phyloP scores from a whole-genome alignment of 2,329 filamentous ascomycete genomes.

The Lecanicillium sp. region DNA sequence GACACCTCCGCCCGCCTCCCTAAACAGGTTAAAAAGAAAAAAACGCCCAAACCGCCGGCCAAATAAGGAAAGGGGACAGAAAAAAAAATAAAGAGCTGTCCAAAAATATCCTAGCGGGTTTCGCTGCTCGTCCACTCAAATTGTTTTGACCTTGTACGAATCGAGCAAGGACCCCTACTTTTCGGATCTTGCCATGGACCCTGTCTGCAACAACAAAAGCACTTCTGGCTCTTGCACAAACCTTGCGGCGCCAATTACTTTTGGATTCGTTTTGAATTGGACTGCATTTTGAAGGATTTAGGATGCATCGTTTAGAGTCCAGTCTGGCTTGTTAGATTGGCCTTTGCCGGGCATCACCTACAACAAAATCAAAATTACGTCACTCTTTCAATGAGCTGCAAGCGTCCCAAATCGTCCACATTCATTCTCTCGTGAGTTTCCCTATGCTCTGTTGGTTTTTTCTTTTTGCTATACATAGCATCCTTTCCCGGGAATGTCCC shows the following conservation, averaged over 20 bases:
- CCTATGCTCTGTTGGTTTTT: too few relatives aligned
- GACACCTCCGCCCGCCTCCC: conserved; percentile 5
- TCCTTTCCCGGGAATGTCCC: not conserved
- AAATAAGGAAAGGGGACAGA: not conserved
- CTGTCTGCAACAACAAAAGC: too few relatives aligned
- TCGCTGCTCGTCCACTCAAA: conserved; percentile 9
- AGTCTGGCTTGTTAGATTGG: too few relatives aligned
- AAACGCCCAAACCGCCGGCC: conserved; percentile 6
- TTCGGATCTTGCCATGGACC: too few relatives aligned
- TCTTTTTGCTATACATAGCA: not conserved
- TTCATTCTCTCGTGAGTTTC: conserved; percentile 1
- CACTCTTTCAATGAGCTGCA: too few relatives aligned
- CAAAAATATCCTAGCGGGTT: conserved; percentile 8
- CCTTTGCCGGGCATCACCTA: too few relatives aligned
- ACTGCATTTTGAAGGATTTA: too few relatives aligned
- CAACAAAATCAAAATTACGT: too few relatives aligned
- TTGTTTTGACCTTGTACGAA: conserved; percentile 7
- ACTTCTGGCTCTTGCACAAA: too few relatives aligned
- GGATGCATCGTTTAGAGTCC: too few relatives aligned
- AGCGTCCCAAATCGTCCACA: not conserved
- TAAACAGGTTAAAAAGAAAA: conserved; percentile 18
- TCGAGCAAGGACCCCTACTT: conserved; percentile 5
- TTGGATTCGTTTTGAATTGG: too few relatives aligned
- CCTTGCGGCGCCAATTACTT: too few relatives aligned
- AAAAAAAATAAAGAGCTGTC: conserved; percentile 12